A percentile compares a stretch with the other conserved stretches of the same genome.
Evolutionary conservation across 2,329 filamentous ascomycete species (phyloP).

Genomic region (Pseudovirgaria hyperparasitica): DNA sequence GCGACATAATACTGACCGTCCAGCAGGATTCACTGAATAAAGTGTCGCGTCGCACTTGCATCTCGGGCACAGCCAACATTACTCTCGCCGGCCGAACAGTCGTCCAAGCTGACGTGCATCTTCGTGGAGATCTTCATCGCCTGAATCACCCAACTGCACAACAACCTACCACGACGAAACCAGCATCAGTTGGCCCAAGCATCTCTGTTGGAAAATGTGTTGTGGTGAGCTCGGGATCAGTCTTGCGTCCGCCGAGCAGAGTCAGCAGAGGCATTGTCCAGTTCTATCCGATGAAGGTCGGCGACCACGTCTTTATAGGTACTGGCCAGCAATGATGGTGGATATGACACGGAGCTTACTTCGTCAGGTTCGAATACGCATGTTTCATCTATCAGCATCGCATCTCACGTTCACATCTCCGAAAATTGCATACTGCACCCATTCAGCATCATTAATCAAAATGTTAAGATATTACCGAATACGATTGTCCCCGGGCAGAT

Average conservation of each 20-base stretch:
- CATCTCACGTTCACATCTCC: conserved; percentile 78
- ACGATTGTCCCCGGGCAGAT: conserved; percentile 75
- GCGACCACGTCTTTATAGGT: conserved; percentile 88
- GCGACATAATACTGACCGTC: conserved; percentile 1
- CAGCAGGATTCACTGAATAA: conserved; percentile 91
- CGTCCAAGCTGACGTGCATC: conserved; percentile 88
- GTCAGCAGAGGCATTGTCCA: conserved; percentile 64
- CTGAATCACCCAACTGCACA: conserved; percentile 23
- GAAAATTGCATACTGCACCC: conserved; percentile 64
- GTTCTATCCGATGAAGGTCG: conserved; percentile 83
- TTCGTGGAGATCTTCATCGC: conserved; percentile 73
- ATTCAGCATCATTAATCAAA: conserved; percentile 88
- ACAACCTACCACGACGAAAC: conserved; percentile 14
- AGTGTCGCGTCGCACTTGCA: conserved; percentile 80
- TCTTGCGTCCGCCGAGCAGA: conserved; percentile 71
- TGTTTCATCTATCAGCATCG: conserved; percentile 72
- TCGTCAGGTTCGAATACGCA: conserved; percentile 39
- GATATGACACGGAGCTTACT: no score
- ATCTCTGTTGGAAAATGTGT: conserved; percentile 88
- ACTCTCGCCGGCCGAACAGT: conserved; percentile 90
- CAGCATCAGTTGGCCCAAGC: conserved; percentile 33
- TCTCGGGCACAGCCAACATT: conserved; percentile 94
- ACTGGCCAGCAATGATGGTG: conserved; percentile 35
- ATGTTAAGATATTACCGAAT: conserved; percentile 74
- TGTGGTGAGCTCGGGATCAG: conserved; percentile 66